Percentiles rank a stretch among this genome's conserved stretches.
Evolutionary conservation across 176 grass and related monocot genomes (phyloP).

Genomic region (Paspalum notatum): DNA sequence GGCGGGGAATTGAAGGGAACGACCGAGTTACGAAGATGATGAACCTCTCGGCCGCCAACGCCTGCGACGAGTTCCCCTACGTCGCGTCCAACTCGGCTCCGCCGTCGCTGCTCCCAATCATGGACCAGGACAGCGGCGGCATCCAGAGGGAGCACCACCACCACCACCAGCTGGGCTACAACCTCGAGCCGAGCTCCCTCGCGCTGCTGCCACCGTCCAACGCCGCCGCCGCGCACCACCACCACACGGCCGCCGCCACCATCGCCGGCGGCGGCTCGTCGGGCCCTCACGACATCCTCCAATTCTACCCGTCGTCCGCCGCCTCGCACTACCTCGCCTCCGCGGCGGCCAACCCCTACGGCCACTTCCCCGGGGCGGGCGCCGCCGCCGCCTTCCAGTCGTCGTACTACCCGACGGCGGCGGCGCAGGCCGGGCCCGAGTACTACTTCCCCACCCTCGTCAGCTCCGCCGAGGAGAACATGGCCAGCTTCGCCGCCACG

Average conservation of each 20-base stretch:
- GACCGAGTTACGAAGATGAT: constrained; percentile 72
- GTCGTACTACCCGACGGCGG: constrained; percentile 43
- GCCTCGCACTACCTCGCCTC: constrained; percentile 50
- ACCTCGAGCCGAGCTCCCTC: constrained; percentile 52
- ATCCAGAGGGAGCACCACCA: constrained; percentile 47
- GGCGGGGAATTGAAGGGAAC: no score
- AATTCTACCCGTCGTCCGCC: constrained; percentile 47
- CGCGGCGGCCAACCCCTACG: constrained; percentile 10
- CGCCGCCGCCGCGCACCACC: constrained; percentile 12
- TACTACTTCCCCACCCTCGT: constrained; percentile 60
- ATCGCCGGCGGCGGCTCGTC: constrained; percentile 18
- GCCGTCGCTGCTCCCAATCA: constrained; percentile 43
- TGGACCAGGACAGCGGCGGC: constrained; percentile 52
- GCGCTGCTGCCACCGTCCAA: constrained; percentile 49
- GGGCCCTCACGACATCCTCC: constrained; percentile 49
- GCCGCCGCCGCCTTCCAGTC: constrained; percentile 10
- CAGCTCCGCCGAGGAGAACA: constrained; percentile 65
- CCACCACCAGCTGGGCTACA: constrained; percentile 42
- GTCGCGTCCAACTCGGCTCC: constrained; percentile 17
- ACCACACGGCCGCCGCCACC: constrained; percentile 31
- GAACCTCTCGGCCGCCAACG: constrained; percentile 36
- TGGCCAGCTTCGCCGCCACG: constrained; percentile 63
- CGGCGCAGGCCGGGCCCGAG: constrained; percentile 30
- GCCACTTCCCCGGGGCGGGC: constrained; percentile 21
- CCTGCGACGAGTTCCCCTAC: constrained; percentile 58